Conservation (phyloP, 2,329 filamentous ascomycete genomes). For the Aureobasidium sp. region DNA sequence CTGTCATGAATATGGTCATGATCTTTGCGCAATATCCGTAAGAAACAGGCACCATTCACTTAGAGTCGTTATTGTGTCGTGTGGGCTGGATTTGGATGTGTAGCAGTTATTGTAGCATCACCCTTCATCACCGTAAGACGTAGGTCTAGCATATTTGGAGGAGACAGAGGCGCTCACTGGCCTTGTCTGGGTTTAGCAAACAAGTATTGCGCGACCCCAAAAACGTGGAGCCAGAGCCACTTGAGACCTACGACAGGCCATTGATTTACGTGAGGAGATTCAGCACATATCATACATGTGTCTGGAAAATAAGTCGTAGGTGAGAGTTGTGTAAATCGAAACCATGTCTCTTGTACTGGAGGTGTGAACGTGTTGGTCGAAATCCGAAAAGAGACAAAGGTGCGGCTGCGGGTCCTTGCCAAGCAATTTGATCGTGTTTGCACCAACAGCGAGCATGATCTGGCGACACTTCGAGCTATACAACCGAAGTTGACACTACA, state of each 20-base stretch:
- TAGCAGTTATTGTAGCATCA: no score
- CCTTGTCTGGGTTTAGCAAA: neutral
- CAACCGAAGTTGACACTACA: neutral
- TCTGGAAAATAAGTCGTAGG: neutral
- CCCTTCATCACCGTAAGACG: no score
- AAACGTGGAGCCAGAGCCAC: neutral
- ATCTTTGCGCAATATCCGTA: no score
- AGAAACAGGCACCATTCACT: no score
- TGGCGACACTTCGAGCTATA: neutral
- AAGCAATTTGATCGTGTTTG: slow-evolving; percentile 12
- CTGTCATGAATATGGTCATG: no score
- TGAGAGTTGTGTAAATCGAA: neutral
- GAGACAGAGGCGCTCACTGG: neutral
- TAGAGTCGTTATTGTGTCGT: no score
- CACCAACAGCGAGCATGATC: neutral
- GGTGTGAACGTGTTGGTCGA: neutral
- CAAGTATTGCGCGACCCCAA: neutral
- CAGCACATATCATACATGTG: neutral
- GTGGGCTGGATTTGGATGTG: no score
- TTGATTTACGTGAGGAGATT: neutral
- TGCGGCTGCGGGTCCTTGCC: neutral
- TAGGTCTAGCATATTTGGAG: neutral
- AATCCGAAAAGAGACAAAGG: slow-evolving; percentile 5
- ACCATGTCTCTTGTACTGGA: neutral
- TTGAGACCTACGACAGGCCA: neutral